These are phyloP conservation scores for Beauveria sp. DNA, from an alignment of 2,329 filamentous ascomycete species.

Conservation along the genomic window DNA sequence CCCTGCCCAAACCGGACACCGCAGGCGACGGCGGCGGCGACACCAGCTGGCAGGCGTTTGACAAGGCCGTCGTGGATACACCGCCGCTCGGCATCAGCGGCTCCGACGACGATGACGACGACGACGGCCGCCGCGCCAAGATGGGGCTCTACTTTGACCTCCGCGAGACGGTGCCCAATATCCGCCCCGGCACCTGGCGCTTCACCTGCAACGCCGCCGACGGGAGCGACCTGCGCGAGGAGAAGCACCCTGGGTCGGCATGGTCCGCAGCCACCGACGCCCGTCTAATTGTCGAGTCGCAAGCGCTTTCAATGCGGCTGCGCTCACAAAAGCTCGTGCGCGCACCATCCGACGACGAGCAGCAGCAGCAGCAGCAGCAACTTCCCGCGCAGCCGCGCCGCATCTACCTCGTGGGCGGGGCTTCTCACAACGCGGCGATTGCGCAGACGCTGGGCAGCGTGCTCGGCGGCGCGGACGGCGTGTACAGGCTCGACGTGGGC, in stretches of 20 bases:
- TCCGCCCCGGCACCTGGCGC: slow-evolving; percentile 78
- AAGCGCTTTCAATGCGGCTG: slow-evolving; percentile 83
- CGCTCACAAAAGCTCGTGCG: slow-evolving; percentile 71
- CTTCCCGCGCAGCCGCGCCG: slow-evolving; percentile 79
- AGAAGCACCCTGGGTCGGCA: slow-evolving; percentile 19
- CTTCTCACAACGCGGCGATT: slow-evolving; percentile 83
- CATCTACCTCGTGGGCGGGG: slow-evolving; percentile 91
- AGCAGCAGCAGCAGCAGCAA: slow-evolving; percentile 18
- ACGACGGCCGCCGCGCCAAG: slow-evolving; percentile 48
- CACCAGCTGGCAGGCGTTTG: slow-evolving; percentile 73
- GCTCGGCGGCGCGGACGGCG: slow-evolving; percentile 79
- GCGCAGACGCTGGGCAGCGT: slow-evolving; percentile 79
- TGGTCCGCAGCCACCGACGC: slow-evolving; percentile 63
- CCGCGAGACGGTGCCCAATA: slow-evolving; percentile 91
- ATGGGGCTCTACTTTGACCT: slow-evolving; percentile 92
- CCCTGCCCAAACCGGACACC: slow-evolving; percentile 39
- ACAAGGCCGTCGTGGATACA: slow-evolving; percentile 60
- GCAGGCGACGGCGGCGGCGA: slow-evolving; percentile 32
- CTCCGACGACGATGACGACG: not conserved
- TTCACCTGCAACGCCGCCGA: slow-evolving; percentile 54
- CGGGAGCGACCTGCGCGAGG: slow-evolving; percentile 40
- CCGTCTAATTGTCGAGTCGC: slow-evolving; percentile 85
- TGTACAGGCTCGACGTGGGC: slow-evolving; percentile 89
- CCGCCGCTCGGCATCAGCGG: slow-evolving; percentile 57
- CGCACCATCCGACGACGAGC: slow-evolving; percentile 26